Percentiles rank a stretch among this genome's conserved stretches.
These are phyloP conservation scores for Mucor lusitanicus DNA, from an alignment of 371 early-diverging fungal species.

Conservation along the genomic window DNA sequence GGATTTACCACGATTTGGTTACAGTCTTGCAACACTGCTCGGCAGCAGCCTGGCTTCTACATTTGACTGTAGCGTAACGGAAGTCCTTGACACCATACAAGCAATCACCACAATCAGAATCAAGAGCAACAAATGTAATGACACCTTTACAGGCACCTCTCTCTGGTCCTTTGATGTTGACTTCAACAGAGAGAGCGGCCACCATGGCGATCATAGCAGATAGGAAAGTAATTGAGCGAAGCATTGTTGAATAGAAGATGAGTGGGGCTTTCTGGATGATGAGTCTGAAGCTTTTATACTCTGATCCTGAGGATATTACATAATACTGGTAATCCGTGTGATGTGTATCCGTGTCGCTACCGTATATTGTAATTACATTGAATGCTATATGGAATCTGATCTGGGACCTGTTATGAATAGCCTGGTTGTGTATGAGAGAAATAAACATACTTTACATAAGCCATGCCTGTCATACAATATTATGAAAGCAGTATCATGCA, in stretches of 20 bases:
- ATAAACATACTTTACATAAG: not conserved
- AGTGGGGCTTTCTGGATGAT: not conserved
- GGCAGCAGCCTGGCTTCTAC: not conserved
- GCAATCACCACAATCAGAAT: constrained; percentile 1
- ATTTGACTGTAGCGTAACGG: not conserved
- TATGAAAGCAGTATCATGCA: not conserved
- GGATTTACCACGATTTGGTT: not conserved
- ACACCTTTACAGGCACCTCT: constrained; percentile 1
- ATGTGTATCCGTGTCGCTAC: not conserved
- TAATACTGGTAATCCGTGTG: not conserved
- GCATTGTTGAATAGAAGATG: not conserved
- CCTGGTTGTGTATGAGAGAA: not conserved
- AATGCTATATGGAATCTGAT: not conserved
- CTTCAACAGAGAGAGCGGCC: not conserved
- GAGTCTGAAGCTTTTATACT: not conserved
- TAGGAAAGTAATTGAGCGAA: not conserved
- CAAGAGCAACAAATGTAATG: constrained; percentile 3
- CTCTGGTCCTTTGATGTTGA: not conserved
- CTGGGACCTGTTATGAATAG: not conserved
- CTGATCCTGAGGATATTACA: not conserved
- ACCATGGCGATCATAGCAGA: not conserved
- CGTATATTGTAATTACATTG: not conserved
- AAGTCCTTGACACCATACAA: constrained; percentile 4
- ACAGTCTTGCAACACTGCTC: not conserved
- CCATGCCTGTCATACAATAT: not conserved